Evolutionary conservation across 163 green algal genomes (phyloP).

Genomic region (Smithsoniella earleae): DNA sequence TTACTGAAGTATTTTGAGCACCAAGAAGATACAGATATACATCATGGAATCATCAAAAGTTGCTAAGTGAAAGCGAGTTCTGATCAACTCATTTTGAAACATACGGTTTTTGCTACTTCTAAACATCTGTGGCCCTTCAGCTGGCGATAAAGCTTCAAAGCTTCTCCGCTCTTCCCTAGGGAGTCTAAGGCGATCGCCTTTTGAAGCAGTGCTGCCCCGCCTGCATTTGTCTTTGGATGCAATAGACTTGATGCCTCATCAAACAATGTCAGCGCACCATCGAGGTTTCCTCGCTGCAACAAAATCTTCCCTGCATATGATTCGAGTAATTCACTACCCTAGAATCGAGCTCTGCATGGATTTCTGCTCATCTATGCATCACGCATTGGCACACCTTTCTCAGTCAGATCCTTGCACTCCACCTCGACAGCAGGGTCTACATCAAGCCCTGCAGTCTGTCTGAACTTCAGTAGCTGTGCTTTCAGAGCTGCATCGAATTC

Average conservation of each 20-base stretch:
- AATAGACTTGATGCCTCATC: conserved; percentile 32
- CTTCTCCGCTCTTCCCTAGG: conserved; percentile 34
- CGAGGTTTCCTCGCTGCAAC: conserved; percentile 32
- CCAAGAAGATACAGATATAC: no score
- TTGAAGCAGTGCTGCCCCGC: conserved; percentile 38
- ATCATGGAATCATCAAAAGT: no score
- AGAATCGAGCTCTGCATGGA: no score
- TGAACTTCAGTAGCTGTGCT: not conserved
- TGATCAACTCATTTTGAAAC: no score
- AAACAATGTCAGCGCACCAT: conserved; percentile 33
- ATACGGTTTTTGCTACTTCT: conserved; percentile 25
- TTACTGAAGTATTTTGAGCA: no score
- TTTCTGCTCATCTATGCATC: no score
- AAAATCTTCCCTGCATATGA: conserved; percentile 32
- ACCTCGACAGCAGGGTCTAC: conserved; percentile 18
- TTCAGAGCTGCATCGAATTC: conserved; percentile 4
- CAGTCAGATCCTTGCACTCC: not conserved
- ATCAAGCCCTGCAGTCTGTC: not conserved
- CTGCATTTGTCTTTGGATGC: conserved; percentile 34
- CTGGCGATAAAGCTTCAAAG: conserved; percentile 40
- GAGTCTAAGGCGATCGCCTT: conserved; percentile 42
- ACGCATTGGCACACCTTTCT: not conserved
- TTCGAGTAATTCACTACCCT: no score
- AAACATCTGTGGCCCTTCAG: conserved; percentile 3
- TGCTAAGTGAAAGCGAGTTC: no score